Percentiles rank a stretch among this genome's conserved stretches.
These are phyloP conservation scores for Exidia glandulosa DNA, from an alignment of 768 basidiomycete genomes.

Conservation along the genomic window DNA sequence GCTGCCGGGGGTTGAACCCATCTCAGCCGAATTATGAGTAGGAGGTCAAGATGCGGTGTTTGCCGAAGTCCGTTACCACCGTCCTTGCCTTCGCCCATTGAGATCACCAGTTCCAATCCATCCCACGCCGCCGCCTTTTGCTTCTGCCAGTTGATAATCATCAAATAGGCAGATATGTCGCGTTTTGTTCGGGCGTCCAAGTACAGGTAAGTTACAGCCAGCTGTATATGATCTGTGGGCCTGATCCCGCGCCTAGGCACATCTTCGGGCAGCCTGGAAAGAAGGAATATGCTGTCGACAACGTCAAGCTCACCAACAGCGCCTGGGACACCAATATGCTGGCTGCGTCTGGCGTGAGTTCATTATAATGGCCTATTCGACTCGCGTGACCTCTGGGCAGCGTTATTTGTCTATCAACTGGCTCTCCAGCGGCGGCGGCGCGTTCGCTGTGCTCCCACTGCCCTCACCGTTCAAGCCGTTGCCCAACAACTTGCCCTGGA, in stretches of 20 bases:
- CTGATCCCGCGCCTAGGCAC: conserved; percentile 40
- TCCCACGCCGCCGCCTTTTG: too few species aligned
- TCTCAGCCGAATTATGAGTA: too few species aligned
- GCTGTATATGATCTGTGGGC: conserved; percentile 7
- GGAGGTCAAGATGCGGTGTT: too few species aligned
- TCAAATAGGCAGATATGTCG: too few species aligned
- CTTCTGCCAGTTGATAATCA: too few species aligned
- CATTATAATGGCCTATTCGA: neutral
- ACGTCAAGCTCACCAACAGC: conserved; percentile 74
- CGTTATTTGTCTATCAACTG: conserved; percentile 90
- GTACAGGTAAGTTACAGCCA: conserved; percentile 73
- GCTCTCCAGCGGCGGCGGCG: conserved; percentile 86
- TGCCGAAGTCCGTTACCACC: too few species aligned
- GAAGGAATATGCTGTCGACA: conserved; percentile 72
- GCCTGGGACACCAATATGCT: conserved; percentile 97
- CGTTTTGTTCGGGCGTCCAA: conserved; percentile 80
- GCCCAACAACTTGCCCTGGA: conserved; percentile 47
- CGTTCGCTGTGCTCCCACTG: conserved; percentile 87
- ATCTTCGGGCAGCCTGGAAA: conserved; percentile 85
- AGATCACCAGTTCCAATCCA: too few species aligned
- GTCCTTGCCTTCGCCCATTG: too few species aligned
- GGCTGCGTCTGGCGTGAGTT: conserved; percentile 65
- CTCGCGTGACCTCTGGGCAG: conserved; percentile 20
- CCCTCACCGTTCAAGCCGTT: conserved; percentile 55
- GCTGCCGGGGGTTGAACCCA: too few species aligned